phyloP scores from a whole-genome alignment of 768 basidiomycete species.

The Brasilioporus rufonigricans region DNA sequence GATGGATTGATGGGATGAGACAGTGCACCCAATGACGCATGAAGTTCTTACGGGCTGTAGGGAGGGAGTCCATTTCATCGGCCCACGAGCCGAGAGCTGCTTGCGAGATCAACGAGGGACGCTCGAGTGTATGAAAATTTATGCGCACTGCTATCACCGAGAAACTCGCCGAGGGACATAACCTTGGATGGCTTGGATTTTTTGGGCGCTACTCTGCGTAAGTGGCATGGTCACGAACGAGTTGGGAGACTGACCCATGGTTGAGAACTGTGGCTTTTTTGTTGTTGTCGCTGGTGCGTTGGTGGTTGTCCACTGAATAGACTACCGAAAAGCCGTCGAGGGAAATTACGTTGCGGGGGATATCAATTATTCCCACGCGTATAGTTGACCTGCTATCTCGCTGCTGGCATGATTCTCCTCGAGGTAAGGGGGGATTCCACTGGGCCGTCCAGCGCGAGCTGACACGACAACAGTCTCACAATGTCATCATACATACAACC shows the following conservation, averaged over 20 bases:
- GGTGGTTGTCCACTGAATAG: slow-evolving; percentile 3
- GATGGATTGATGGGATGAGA: slow-evolving; percentile 16
- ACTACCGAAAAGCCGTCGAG: slow-evolving; percentile 17
- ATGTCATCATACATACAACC: slow-evolving; percentile 89
- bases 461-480: slow-evolving; percentile 63
- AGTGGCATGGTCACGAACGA: not conserved
- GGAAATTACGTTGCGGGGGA: slow-evolving; percentile 19
- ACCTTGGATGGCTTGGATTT: slow-evolving; percentile 77
- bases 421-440: slow-evolving; percentile 49
- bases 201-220: slow-evolving; percentile 66
- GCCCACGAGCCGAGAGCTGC: slow-evolving; percentile 94
- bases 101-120: slow-evolving; percentile 14
- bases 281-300: slow-evolving; percentile 9
- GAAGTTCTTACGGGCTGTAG: slow-evolving; percentile 80
- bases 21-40: slow-evolving; percentile 3
- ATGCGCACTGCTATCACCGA: slow-evolving; percentile 76
- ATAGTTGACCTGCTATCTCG: not conserved
- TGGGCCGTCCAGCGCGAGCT: not conserved
- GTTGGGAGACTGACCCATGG: slow-evolving; percentile 24
- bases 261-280: slow-evolving; percentile 15
- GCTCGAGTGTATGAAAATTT: slow-evolving; percentile 13
- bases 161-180: slow-evolving; percentile 88
- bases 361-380: slow-evolving; percentile 31
- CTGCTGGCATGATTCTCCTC: slow-evolving; percentile 69
- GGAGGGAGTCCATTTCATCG: slow-evolving; percentile 94